phyloP scores from a whole-genome alignment of 345 rosid genomes.

The Heritiera littoralis region DNA sequence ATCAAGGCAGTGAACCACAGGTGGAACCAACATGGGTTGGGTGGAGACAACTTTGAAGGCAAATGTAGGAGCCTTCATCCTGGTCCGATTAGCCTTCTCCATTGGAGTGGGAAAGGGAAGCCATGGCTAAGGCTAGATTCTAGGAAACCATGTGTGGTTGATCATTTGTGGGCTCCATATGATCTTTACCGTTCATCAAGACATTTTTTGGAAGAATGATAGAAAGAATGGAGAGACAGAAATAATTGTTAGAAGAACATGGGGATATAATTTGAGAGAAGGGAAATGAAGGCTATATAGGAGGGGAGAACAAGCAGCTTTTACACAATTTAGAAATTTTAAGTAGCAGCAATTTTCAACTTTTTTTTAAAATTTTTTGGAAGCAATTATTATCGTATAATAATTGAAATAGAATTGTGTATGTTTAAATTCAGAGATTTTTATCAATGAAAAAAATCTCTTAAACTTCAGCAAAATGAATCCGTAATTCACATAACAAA shows the following conservation, averaged over 20 bases:
- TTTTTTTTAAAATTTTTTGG: neutral
- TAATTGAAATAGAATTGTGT: neutral
- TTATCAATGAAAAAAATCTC: neutral
- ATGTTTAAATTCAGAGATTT: neutral
- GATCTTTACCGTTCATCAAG: conserved; percentile 61
- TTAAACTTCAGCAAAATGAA: too few species aligned
- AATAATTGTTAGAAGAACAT: neutral
- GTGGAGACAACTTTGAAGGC: conserved; percentile 65
- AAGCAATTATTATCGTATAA: neutral
- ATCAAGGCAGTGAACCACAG: conserved; percentile 65
- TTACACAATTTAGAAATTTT: neutral
- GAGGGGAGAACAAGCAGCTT: neutral
- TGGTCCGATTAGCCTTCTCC: conserved; percentile 65
- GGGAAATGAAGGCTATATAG: neutral
- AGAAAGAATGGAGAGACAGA: too few species aligned
- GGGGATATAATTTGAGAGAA: neutral
- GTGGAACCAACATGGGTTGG: conserved; percentile 75
- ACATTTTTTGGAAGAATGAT: conserved; percentile 37
- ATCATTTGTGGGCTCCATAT: conserved; percentile 70
- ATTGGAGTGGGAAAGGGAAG: conserved; percentile 76
- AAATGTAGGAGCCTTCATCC: conserved; percentile 63
- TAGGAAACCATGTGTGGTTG: conserved; percentile 59
- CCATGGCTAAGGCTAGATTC: conserved; percentile 65
- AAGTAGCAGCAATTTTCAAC: neutral
- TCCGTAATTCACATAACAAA: too few species aligned